Evolutionary conservation across 1,139 yeast genomes (phyloP), one percentile per base, ranked within the genome.

Genomic region (Hansenula lynferdii): DNA sequence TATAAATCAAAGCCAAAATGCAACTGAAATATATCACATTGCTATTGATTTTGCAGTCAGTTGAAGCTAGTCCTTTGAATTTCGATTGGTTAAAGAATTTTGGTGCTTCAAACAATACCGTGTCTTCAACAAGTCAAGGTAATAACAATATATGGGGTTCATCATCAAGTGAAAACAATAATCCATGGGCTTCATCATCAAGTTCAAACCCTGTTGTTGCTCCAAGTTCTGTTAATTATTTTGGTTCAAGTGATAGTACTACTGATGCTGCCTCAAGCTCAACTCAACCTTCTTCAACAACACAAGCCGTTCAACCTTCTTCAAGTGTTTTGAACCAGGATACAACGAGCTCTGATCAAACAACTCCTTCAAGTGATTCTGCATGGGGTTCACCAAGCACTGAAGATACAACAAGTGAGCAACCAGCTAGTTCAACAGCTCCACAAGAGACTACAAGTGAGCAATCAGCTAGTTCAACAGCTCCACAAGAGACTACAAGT

Each of bases 11-110:
- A n/a, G n/a, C n/a, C n/a, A 28, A 11, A 6, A 28, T 28, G 31
- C 20, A 28, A 20, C 12, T 47, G 49, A 48, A 45, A 35, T n/a
- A 39, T 12, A 27, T 43, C 12, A 40, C 44, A 18, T 30, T 45
- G n/a, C 19, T 45, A 17, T 23, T 46, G 12, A 23, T 48, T 25
- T 45, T 51, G 3, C 49, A 47, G 14, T 28, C 32, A 9, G 45
- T 44, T 6, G 34, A 39, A 3, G 54, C 51, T 7, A 37, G 42
- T 12, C 53, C 54, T 2, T 42, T 47, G 28, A 40, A 42, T 26
- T 27, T 47, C 11, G 34, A 39, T 17, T 42, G 27, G 40, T 28
- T 28, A n/a, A 31, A 42, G 38, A 36, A 40, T 40, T 7, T 14
- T 22, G 23, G 27, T 8, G 10, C 16, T 21, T n/a, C n/a, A n/a